Percentiles rank a stretch among this genome's conserved stretches.
Evolutionary conservation across 2,329 filamentous ascomycete genomes (phyloP).

Genomic region (Lachnellula willkommii): DNA sequence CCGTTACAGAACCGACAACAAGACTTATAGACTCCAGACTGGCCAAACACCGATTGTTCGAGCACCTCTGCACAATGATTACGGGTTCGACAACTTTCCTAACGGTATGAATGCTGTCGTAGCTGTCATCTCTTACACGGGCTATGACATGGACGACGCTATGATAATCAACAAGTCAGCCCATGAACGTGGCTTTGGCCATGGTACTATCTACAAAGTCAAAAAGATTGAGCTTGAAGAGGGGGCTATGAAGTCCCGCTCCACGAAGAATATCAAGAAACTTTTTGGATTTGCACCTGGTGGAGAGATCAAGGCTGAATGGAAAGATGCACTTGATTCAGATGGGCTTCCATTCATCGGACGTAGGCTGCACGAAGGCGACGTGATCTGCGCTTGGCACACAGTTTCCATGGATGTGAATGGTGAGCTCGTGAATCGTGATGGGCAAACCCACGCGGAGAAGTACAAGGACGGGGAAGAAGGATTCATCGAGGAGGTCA

Average conservation of each 20-base stretch:
- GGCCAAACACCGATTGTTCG: constrained; percentile 93
- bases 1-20: constrained; percentile 90
- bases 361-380: constrained; percentile 69
- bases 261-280: constrained; percentile 66
- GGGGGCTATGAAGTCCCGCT: constrained; percentile 59
- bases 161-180: constrained; percentile 99
- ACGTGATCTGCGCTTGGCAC: constrained; percentile 84
- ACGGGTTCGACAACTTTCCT: constrained; percentile 96
- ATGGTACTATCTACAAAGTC: constrained; percentile 97
- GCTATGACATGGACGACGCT: constrained; percentile 99
- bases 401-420: constrained; percentile 75
- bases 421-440: constrained; percentile 75
- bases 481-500: constrained; percentile 87
- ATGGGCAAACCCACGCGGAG: constrained; percentile 79
- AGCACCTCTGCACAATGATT: constrained; percentile 87
- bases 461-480: constrained; percentile 91
- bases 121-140: constrained; percentile 96
- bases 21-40: constrained; percentile 88
- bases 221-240: constrained; percentile 86
- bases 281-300: constrained; percentile 88
- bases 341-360: constrained; percentile 85
- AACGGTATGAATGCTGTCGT: constrained; percentile 95
- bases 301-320: constrained; percentile 63
- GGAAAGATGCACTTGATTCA: constrained; percentile 70
- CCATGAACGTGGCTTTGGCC: constrained; percentile 90